These are phyloP conservation scores for Ogataea siamensis DNA, from an alignment of 805 yeast genomes.

Conservation along the genomic window DNA sequence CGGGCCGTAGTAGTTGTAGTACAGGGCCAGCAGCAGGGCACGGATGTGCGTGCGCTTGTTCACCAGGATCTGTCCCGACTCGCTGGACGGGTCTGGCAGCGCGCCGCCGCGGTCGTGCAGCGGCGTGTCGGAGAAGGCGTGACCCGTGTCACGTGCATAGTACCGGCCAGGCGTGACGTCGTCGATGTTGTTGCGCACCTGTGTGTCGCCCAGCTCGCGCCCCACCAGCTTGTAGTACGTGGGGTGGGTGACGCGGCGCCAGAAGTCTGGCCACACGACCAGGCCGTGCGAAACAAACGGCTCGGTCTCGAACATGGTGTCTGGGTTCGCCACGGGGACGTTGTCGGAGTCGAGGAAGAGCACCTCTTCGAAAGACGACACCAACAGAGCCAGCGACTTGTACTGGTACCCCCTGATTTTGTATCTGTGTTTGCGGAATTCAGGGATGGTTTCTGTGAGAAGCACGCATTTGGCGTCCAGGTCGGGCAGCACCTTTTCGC, in stretches of 20 bases:
- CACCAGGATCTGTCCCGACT: constrained; percentile 54
- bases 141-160: constrained; percentile 15
- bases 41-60: constrained; percentile 48
- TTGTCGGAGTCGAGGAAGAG: constrained; percentile 54
- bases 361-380: constrained; percentile 53
- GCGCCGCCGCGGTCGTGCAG: constrained; percentile 52
- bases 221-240: constrained; percentile 46
- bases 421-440: constrained; percentile 24
- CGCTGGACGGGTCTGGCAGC: constrained; percentile 53
- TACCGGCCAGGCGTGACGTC: constrained; percentile 26
- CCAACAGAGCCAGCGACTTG: constrained; percentile 47
- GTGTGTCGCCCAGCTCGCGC: constrained; percentile 32
- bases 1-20: constrained; percentile 54
- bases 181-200: constrained; percentile 32
- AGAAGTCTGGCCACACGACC: constrained; percentile 59
- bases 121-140: constrained; percentile 34
- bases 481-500: constrained; percentile 40
- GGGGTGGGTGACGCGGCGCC: constrained; percentile 57
- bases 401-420: constrained; percentile 47
- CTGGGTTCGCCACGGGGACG: constrained; percentile 47
- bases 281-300: constrained; percentile 54
- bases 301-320: constrained; percentile 49
- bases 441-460: constrained; percentile 49
- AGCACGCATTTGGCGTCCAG: constrained; percentile 61
- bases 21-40: constrained; percentile 47